Percentiles rank a stretch among this genome's conserved stretches.
These are phyloP conservation scores for Tricholoma matsutake DNA, from an alignment of 768 basidiomycete genomes.

Conservation along the genomic window DNA sequence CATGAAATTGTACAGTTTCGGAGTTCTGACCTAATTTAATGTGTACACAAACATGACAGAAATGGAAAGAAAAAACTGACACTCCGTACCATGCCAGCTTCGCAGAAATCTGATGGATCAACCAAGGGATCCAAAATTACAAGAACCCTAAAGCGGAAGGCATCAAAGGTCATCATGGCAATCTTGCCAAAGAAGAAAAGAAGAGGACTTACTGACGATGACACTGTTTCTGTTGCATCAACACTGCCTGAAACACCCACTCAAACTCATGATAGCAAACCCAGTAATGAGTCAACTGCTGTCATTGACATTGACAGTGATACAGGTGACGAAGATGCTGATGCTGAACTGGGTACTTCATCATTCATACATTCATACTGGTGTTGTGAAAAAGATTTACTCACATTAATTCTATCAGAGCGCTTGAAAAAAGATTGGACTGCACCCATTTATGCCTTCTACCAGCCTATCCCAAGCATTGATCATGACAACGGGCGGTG, in stretches of 20 bases:
- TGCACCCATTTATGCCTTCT: constrained; percentile 13
- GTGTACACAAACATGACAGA: too few relatives aligned
- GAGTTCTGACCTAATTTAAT: neutral
- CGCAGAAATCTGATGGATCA: too few relatives aligned
- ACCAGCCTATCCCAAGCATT: neutral
- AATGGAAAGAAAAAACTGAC: neutral
- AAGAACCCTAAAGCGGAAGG: neutral
- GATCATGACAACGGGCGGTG: neutral
- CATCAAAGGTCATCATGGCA: neutral
- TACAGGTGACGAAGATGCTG: neutral
- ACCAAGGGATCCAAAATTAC: neutral
- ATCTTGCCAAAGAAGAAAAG: neutral
- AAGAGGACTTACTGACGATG: neutral
- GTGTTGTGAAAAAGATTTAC: neutral
- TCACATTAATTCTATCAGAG: constrained; percentile 8
- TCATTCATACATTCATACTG: neutral
- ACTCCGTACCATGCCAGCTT: neutral
- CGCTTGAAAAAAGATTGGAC: too few relatives aligned
- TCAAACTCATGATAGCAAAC: neutral
- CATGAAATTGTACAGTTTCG: neutral
- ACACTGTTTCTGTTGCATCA: neutral
- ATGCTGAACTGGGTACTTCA: neutral
- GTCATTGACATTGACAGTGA: too few relatives aligned
- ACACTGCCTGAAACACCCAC: neutral
- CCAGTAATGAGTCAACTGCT: neutral